Evolutionary conservation across 2,329 filamentous ascomycete genomes (phyloP), one percentile per base, ranked within the genome.

Genomic region (Xylariaceae sp.): DNA sequence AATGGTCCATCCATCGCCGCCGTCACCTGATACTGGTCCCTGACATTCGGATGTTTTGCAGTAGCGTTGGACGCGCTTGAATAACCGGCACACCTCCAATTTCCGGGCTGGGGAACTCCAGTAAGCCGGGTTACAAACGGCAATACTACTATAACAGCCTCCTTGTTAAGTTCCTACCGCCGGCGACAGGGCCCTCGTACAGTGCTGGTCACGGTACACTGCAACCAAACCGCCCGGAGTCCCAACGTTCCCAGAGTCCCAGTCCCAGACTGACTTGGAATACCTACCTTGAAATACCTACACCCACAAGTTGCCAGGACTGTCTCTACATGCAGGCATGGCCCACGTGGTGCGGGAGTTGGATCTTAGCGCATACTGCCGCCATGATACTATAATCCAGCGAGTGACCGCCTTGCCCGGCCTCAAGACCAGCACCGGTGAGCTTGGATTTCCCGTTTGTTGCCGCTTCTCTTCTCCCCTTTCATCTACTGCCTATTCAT

Each of bases 381-480:
- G 64, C 51, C 65, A 67, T 57, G 62, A 72, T 59, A 76, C 76
- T 47, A 73, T 82, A 59, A 75, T 76, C 51, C 77, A 81, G 66
- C 75, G 74, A 61, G 75, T 83, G 68, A 81, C 78, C 55, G 67
- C 71, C 65, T 76, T 84, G 40, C 80, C 81, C 2, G 81, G 76
- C 30, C 70, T 84, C 50, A 81, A 78, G 65, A 81, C 80, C 57
- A 83, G 80, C 66, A 77, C 81, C 66, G 80, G 81, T 84, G 68
- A 78, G 80, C 71, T 10, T 21, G 37, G 29, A 12, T 18, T 47
- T 39, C 44, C 42, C 19, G 19, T 41, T 13, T 36, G 18, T 46
- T 32, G 13, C 40, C 45, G 29, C 37, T 18, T 32, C 16, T n/a
- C 21, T 12, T 16, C 18, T 19, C 44, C 37, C 40, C 47, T 41